phyloP scores from a whole-genome alignment of 805 yeast species.

The Metschnikowia henanensis region DNA sequence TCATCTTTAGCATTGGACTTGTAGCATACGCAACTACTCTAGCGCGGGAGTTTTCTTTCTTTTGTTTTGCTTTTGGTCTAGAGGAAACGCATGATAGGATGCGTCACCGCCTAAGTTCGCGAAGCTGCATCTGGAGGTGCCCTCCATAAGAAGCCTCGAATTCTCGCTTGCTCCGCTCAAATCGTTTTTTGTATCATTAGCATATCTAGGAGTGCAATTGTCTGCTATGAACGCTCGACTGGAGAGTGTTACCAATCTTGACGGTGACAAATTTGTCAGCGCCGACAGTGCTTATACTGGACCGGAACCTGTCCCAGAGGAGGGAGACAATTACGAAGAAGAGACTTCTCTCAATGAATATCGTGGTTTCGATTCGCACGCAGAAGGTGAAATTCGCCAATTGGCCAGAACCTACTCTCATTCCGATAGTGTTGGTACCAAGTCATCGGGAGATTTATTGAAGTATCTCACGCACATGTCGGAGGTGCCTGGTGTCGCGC shows the following conservation, averaged over 20 bases:
- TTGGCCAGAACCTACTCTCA: constrained; percentile 43
- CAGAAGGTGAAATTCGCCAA: constrained; percentile 34
- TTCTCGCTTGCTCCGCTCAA: neutral
- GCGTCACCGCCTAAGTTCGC: neutral
- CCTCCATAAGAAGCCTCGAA: constrained; percentile 7
- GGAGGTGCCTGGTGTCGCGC: constrained; percentile 22
- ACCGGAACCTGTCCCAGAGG: constrained; percentile 11
- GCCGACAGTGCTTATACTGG: constrained; percentile 10
- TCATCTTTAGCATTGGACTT: too few species aligned
- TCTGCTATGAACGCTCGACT: constrained; percentile 9
- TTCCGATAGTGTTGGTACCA: constrained; percentile 16
- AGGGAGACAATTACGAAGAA: constrained; percentile 2
- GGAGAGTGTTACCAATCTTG: constrained; percentile 11
- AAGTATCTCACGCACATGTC: constrained; percentile 47
- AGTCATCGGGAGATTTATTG: constrained; percentile 27
- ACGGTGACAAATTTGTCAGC: constrained; percentile 11
- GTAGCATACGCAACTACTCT: too few species aligned
- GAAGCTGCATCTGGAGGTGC: neutral
- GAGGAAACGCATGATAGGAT: constrained; percentile 1
- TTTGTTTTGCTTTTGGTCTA: constrained; percentile 1
- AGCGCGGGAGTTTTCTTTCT: too few species aligned
- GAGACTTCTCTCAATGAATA: constrained; percentile 20
- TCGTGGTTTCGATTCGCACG: constrained; percentile 37
- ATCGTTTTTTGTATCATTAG: neutral
- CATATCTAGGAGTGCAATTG: neutral